Conservation (phyloP, 306 rosid species). For the Begonia loranthoides region DNA sequence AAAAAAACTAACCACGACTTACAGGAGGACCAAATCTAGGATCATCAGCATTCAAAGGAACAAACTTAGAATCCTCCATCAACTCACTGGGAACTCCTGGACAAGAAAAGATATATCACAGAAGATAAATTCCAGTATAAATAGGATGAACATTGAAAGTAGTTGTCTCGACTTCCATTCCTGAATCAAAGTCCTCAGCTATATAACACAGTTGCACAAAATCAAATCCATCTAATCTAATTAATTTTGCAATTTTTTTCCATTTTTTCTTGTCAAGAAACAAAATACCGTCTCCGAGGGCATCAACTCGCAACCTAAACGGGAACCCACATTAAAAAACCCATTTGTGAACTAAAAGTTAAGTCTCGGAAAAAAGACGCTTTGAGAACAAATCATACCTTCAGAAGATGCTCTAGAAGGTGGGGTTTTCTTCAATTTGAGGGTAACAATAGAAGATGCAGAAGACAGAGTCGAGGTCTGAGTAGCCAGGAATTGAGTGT, state of each 20-base stretch:
- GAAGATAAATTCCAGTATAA: neutral
- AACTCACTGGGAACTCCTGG: slow-evolving; percentile 56
- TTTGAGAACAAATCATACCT: slow-evolving; percentile 27
- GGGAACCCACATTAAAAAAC: slow-evolving; percentile 3
- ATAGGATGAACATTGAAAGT: neutral
- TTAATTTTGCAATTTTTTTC: too few species aligned
- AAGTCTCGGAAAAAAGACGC: slow-evolving; percentile 1
- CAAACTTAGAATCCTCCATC: slow-evolving; percentile 75
- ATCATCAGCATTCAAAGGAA: slow-evolving; percentile 69
- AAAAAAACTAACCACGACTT: slow-evolving; percentile 84
- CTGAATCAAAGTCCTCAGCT: too few species aligned
- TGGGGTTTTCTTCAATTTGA: slow-evolving; percentile 28
- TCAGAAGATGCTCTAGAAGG: slow-evolving; percentile 34
- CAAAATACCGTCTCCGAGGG: too few species aligned
- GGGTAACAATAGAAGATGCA: slow-evolving; percentile 10
- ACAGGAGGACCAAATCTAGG: slow-evolving; percentile 84
- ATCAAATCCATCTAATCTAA: too few species aligned
- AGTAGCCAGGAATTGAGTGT: slow-evolving; percentile 8
- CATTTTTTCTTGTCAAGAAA: too few species aligned
- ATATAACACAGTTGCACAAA: neutral
- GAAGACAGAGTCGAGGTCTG: slow-evolving; percentile 13
- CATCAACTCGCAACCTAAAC: too few species aligned
- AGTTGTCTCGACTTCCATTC: too few species aligned
- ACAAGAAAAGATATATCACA: neutral
- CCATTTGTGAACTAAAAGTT: slow-evolving; percentile 4